These are phyloP conservation scores for Irpex rosettiformis DNA, from an alignment of 1,284 basidiomycete species.

Conservation along the genomic window DNA sequence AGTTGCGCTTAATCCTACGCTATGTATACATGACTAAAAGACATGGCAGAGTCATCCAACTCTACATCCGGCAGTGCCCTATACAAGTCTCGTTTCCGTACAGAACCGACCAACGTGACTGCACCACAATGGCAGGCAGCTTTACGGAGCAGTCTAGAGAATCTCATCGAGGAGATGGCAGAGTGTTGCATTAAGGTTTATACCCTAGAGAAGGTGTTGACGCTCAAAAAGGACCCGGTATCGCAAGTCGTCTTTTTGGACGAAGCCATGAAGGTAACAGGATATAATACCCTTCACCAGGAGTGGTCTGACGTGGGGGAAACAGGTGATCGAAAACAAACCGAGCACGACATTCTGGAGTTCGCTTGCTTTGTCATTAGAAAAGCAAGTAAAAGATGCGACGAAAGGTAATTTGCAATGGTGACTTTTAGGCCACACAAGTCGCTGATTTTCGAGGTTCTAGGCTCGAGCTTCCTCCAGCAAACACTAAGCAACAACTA, in stretches of 20 bases:
- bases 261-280: constrained; percentile 80
- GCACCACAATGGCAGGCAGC: constrained; percentile 79
- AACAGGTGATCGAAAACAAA: constrained; percentile 75
- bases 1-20: neutral
- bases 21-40: too few relatives aligned
- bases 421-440: too few relatives aligned
- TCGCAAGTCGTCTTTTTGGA: constrained; percentile 84
- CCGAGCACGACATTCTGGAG: constrained; percentile 93
- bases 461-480: constrained; percentile 82
- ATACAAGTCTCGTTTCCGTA: constrained; percentile 79
- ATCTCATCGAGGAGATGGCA: constrained; percentile 85
- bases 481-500: constrained; percentile 85
- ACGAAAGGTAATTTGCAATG: too few relatives aligned
- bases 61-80: constrained; percentile 38
- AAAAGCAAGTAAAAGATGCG: constrained; percentile 75
- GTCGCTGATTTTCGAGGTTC: too few relatives aligned
- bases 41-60: constrained; percentile 37
- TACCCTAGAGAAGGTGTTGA: constrained; percentile 90
- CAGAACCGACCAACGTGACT: constrained; percentile 81
- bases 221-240: constrained; percentile 79
- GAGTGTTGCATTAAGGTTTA: constrained; percentile 94
- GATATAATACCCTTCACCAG: too few relatives aligned
- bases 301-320: neutral
- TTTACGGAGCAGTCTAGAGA: constrained; percentile 82
- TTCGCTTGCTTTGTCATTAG: constrained; percentile 74